Evolutionary conservation across 1,139 yeast genomes (phyloP).

Genomic region (Lodderomyces margitis): DNA sequence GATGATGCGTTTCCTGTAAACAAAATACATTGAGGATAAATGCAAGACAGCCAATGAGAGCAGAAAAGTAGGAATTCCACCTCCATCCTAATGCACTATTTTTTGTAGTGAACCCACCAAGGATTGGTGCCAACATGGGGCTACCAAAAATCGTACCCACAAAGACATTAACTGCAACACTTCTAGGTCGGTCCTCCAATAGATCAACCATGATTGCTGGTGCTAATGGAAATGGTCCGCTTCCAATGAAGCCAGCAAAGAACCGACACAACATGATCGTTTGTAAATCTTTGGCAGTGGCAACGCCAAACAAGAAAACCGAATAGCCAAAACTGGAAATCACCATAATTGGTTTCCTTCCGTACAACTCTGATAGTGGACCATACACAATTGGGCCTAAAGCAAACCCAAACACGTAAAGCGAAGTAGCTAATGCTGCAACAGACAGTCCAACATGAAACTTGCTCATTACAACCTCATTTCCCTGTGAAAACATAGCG

Average conservation of each 20-base stretch:
- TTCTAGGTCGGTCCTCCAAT: conserved; percentile 31
- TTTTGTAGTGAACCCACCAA: conserved; percentile 35
- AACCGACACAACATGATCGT: conserved; percentile 40
- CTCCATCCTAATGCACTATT: conserved; percentile 49
- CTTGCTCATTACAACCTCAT: conserved; percentile 20
- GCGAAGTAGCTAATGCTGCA: conserved; percentile 38
- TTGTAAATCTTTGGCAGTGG: conserved; percentile 38
- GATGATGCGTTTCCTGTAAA: conserved; percentile 50
- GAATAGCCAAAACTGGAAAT: conserved; percentile 29
- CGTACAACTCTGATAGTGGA: conserved; percentile 40
- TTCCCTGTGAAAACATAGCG: conserved; percentile 36
- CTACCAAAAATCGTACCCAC: conserved; percentile 25
- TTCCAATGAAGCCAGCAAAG: conserved; percentile 40
- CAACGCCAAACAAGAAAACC: conserved; percentile 38
- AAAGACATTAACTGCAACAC: conserved; percentile 33
- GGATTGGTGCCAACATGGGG: conserved; percentile 39
- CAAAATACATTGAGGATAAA: conserved; percentile 25
- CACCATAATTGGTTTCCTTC: conserved; percentile 31
- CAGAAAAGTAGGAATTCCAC: conserved; percentile 57
- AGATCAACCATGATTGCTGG: conserved; percentile 44
- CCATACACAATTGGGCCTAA: conserved; percentile 44
- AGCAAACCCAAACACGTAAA: conserved; percentile 45
- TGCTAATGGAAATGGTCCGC: conserved; percentile 40
- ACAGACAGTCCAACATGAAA: conserved; percentile 34
- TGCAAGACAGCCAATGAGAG: conserved; percentile 42